These are phyloP conservation scores for Triangularia verruculosa DNA, from an alignment of 2,329 filamentous ascomycete species.

Conservation along the genomic window DNA sequence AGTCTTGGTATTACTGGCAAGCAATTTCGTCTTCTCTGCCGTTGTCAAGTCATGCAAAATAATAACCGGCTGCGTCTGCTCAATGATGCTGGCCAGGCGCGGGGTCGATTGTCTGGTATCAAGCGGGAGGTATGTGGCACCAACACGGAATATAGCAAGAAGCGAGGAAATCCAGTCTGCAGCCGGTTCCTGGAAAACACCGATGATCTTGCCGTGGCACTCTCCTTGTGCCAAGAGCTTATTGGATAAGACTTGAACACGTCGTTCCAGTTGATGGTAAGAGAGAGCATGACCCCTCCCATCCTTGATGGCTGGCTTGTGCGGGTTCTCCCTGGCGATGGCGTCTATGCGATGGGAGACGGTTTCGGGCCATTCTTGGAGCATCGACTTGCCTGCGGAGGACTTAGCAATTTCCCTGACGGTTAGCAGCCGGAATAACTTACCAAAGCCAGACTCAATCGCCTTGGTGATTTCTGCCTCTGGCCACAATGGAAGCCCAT, in stretches of 20 bases:
- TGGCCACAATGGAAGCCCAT: no score
- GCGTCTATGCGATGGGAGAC: constrained; percentile 37
- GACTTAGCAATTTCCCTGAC: no score
- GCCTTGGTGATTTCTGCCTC: no score
- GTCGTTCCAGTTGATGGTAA: background rate
- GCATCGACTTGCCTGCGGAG: background rate
- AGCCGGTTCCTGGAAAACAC: constrained; percentile 39
- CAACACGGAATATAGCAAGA: constrained; percentile 40
- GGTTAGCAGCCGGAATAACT: no score
- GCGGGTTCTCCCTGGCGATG: constrained; percentile 22
- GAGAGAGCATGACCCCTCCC: background rate
- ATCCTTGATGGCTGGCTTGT: background rate
- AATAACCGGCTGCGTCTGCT: background rate
- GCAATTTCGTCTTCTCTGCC: background rate
- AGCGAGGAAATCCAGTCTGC: constrained; percentile 37
- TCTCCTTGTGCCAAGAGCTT: background rate
- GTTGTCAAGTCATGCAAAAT: background rate
- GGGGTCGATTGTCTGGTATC: constrained; percentile 34
- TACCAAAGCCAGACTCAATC: no score
- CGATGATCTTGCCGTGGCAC: background rate
- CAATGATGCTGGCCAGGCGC: background rate
- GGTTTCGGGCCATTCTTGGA: constrained; percentile 30
- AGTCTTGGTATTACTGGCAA: constrained; percentile 23
- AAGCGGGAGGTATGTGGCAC: constrained; percentile 40
- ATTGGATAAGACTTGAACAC: background rate